Evolutionary conservation across 2,329 filamentous ascomycete species (phyloP).

Genomic region (Blastomyces emzantsi): DNA sequence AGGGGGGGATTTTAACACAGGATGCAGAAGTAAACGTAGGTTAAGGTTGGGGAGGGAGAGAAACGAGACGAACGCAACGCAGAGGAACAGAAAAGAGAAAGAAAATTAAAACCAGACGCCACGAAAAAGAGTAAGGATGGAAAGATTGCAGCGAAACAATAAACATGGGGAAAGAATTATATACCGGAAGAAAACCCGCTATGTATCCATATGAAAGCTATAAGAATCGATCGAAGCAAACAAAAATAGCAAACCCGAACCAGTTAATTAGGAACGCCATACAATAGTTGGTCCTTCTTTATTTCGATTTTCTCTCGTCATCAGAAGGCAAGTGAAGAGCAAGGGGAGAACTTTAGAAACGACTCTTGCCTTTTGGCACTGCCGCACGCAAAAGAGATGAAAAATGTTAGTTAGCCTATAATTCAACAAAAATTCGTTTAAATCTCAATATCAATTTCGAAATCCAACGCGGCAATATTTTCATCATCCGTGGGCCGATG

Average conservation of each 20-base stretch:
- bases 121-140: not conserved
- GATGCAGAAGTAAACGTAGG: not conserved
- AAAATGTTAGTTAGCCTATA: not conserved
- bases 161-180: not conserved
- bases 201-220: not conserved
- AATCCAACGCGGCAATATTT: constrained; percentile 77
- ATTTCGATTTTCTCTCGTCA: not conserved
- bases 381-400: not conserved
- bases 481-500: constrained; percentile 82
- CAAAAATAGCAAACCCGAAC: not conserved
- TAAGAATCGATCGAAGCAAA: not conserved
- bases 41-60: not conserved
- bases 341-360: not conserved
- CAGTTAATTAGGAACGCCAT: not conserved
- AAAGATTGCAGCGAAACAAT: not conserved
- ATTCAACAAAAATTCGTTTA: constrained; percentile 24
- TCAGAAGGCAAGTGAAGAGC: not conserved
- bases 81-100: not conserved
- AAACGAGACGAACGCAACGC: not conserved
- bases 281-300: not conserved
- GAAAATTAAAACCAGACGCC: not conserved
- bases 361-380: not conserved
- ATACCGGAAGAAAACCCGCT: not conserved
- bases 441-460: constrained; percentile 88
- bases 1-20: not conserved